Evolutionary conservation across 1,139 yeast species (phyloP).

Genomic region (Nakaseomyces bracarensis): DNA sequence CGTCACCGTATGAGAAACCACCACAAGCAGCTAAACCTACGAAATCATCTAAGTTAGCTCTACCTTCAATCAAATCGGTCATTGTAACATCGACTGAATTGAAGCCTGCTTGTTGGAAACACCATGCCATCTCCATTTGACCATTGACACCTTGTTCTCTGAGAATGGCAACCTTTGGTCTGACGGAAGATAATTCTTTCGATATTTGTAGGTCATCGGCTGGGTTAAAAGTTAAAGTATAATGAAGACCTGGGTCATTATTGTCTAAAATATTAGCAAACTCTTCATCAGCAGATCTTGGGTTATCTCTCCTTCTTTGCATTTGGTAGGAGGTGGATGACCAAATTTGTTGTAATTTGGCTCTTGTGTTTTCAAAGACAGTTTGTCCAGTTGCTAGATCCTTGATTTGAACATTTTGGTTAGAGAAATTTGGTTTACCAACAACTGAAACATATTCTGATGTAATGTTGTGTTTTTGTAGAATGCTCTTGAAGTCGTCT

Average conservation of each 20-base stretch:
- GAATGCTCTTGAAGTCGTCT: constrained; percentile 46
- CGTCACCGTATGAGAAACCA: constrained; percentile 99
- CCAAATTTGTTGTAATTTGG: constrained; percentile 76
- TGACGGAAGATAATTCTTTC: constrained; percentile 34
- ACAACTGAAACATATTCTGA: constrained; percentile 49
- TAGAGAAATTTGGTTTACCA: constrained; percentile 52
- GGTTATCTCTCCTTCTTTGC: constrained; percentile 92
- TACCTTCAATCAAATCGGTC: constrained; percentile 80
- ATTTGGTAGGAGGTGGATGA: constrained; percentile 79
- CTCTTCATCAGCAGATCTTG: constrained; percentile 83
- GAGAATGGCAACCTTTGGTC: constrained; percentile 89
- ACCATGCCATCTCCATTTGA: constrained; percentile 98
- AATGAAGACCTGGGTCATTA: constrained; percentile 82
- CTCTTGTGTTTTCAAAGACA: constrained; percentile 49
- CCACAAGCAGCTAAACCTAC: constrained; percentile 98
- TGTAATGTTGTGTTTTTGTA: constrained; percentile 52
- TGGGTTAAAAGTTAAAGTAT: constrained; percentile 63
- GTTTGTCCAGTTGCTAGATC: constrained; percentile 38
- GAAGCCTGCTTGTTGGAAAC: constrained; percentile 92
- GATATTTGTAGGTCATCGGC: constrained; percentile 36
- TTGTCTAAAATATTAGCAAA: constrained; percentile 66
- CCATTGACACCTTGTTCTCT: constrained; percentile 99
- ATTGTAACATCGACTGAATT: constrained; percentile 90
- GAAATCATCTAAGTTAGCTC: constrained; percentile 65
- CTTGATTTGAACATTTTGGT: constrained; percentile 45